Base-by-base conservation (phyloP, 202 grass and related monocot species). In the Digitaria exilis region DNA sequence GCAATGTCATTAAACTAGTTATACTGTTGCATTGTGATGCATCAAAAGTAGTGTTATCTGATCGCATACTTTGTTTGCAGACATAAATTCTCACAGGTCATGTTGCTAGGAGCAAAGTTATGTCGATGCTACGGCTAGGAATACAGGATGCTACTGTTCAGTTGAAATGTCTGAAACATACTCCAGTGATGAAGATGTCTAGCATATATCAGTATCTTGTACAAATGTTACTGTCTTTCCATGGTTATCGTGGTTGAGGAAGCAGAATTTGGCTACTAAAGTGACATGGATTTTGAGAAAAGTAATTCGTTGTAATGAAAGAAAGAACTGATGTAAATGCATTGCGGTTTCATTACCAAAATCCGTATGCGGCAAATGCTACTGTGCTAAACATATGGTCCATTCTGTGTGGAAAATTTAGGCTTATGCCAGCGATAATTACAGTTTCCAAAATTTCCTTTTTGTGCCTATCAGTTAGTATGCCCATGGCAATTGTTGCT, bases 41-140 rank as follows among this genome's bases (percentile, higher is more conserved):
- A 12, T 51, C 11, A 46, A 8, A 32, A 70, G 11, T 18, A 71
- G 66, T 46, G 5, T 85, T 37, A 63, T 52, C 52, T 81, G 43
- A 89, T 5, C 31, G 21, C 37, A 22, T 46, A 70, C 55, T 72
- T 82, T 15, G 5, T 68, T 86, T 73, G 78, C 83, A 89, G 72
- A 32, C 59, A 18, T 76, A 9, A 75, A 35, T 21, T 45, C 44
- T 42, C 2, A 24, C 18, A 15, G 22, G 22, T 37, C 78, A 67
- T 35, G 52, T 51, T 50, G 30, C 29, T 35, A n/a, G 6, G 57
- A 62, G 32, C 34, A 16, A 62, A 54, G 71, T 82, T 34, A 77
- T 68, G 32, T 41, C 62, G 41, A 71, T 65, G 31, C 17, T 68
- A 68, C 57, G 24, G 22, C 50, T 19, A 25, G 30, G 50, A 67